Percentiles rank a stretch among this genome's conserved stretches.
These are phyloP conservation scores for Eucalyptus regnans DNA, from an alignment of 345 rosid genomes.

Conservation along the genomic window DNA sequence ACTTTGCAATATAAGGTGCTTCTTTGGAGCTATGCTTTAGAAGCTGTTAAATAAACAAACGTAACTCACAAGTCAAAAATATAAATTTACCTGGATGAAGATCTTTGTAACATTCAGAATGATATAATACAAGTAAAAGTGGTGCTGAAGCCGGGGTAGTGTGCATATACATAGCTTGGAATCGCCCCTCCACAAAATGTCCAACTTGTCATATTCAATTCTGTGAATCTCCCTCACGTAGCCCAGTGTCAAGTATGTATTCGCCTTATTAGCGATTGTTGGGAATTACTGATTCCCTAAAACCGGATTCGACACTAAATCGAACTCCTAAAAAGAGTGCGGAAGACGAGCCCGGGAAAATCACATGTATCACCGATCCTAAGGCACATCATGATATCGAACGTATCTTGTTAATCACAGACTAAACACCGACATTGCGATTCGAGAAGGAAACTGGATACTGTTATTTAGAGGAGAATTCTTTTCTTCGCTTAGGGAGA, in stretches of 20 bases:
- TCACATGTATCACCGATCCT: no score
- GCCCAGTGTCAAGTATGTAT: neutral
- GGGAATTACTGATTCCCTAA: no score
- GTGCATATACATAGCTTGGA: neutral
- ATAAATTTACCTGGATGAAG: neutral
- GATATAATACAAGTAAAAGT: neutral
- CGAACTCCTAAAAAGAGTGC: no score
- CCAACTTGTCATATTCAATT: neutral
- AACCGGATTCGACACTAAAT: no score
- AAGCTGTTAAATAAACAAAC: neutral
- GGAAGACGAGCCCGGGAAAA: no score
- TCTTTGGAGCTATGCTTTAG: neutral
- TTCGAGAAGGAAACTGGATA: no score
- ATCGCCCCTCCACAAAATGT: neutral
- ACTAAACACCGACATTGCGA: no score
- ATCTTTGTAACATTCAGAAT: neutral
- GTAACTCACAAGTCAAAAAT: no score
- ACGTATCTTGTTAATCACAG: no score
- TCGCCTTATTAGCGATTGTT: neutral
- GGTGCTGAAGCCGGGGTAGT: neutral
- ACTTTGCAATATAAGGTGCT: neutral
- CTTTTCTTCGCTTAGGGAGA: no score
- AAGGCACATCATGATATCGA: no score
- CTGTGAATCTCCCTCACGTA: neutral
- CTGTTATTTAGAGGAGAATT: no score